Conservation (phyloP, 192 early-diverging fungal genomes). For the Backusella psychrophila region DNA sequence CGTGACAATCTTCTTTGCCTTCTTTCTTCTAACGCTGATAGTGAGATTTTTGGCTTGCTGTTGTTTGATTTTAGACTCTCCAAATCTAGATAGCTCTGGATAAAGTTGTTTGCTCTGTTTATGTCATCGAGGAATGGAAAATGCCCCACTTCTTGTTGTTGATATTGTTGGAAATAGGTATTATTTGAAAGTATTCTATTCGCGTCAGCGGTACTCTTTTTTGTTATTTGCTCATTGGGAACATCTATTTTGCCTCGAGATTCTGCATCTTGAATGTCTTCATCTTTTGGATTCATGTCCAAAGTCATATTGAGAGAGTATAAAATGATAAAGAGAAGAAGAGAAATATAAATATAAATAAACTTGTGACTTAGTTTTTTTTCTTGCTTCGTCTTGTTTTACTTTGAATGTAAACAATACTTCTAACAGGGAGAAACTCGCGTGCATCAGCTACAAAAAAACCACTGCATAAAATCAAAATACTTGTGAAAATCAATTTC, state of each 20-base stretch:
- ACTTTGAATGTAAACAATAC: neutral
- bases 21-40: neutral
- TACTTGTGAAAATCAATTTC: neutral
- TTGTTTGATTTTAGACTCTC: neutral
- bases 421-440: neutral
- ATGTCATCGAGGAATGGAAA: neutral
- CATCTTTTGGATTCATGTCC: neutral
- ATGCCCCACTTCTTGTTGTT: neutral
- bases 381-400: neutral
- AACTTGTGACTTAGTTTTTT: neutral
- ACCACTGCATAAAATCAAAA: neutral
- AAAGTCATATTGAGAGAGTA: neutral
- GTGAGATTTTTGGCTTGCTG: neutral
- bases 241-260: neutral
- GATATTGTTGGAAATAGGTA: neutral
- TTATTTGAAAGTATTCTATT: neutral
- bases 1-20: constrained; percentile 53
- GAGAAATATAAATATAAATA: neutral
- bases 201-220: neutral
- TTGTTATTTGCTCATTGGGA: neutral
- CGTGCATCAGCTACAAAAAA: neutral
- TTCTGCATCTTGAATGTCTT: neutral
- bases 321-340: neutral
- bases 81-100: neutral
- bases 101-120: neutral